Percentiles rank a stretch among this genome's conserved stretches.
phyloP scores from a whole-genome alignment of 768 basidiomycete species.

The Tephrocybe sp. region DNA sequence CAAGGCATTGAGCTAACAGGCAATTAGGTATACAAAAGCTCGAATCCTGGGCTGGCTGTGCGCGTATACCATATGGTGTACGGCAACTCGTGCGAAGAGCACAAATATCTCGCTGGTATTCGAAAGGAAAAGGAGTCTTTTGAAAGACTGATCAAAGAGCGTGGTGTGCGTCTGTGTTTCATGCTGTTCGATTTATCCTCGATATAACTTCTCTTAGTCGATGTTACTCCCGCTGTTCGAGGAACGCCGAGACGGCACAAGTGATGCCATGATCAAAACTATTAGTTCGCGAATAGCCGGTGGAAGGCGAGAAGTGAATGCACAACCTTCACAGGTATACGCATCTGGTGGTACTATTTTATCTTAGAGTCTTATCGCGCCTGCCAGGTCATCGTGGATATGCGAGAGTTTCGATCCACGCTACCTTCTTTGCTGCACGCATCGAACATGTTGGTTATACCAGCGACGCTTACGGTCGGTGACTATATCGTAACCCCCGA shows the following conservation, averaged over 20 bases:
- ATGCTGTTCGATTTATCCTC: neutral
- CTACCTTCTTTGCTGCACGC: conserved; percentile 90
- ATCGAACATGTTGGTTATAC: conserved; percentile 75
- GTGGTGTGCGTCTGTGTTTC: conserved; percentile 59
- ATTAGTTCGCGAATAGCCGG: conserved; percentile 88
- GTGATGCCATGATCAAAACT: conserved; percentile 71
- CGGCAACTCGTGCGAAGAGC: conserved; percentile 89
- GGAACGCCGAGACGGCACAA: conserved; percentile 44
- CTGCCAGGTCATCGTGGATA: conserved; percentile 87
- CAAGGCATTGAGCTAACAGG: neutral
- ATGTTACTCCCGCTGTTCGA: conserved; percentile 88
- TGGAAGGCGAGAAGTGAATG: conserved; percentile 66
- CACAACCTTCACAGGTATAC: conserved; percentile 64
- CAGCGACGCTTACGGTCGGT: conserved; percentile 90
- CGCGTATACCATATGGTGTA: conserved; percentile 98
- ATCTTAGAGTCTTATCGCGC: neutral
- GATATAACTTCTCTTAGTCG: conserved; percentile 42
- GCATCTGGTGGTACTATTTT: neutral
- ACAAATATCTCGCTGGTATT: conserved; percentile 88
- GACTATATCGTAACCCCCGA: conserved; percentile 96
- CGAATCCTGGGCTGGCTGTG: conserved; percentile 78
- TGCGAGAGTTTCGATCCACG: conserved; percentile 94
- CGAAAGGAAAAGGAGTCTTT: conserved; percentile 94
- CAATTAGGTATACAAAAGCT: conserved; percentile 78
- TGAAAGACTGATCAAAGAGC: conserved; percentile 88